Conservation (phyloP, 306 rosid genomes). For the Medicago ruthenica region DNA sequence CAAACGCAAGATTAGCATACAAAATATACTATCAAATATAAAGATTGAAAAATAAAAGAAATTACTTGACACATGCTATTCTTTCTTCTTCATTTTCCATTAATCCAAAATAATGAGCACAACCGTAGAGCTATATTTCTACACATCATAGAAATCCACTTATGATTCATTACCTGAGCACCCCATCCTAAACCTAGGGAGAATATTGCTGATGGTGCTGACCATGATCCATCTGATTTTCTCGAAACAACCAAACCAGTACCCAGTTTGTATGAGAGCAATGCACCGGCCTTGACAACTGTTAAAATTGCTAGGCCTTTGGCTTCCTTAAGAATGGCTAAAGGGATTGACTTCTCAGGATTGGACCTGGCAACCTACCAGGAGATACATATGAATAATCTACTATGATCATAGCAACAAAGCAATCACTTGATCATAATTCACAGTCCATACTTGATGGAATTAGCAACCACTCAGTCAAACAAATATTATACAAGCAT, state of each 20-base stretch:
- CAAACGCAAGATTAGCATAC: neutral
- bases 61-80: neutral
- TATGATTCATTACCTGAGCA: constrained; percentile 74
- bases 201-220: constrained; percentile 90
- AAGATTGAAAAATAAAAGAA: neutral
- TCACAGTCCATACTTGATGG: too few relatives aligned
- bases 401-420: too few relatives aligned
- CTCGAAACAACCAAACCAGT: constrained; percentile 93
- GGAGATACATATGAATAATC: neutral
- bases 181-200: constrained; percentile 98
- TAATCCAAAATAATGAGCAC: neutral
- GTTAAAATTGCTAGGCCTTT: constrained; percentile 92
- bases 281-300: constrained; percentile 84
- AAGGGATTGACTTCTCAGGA: constrained; percentile 87
- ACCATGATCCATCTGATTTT: constrained; percentile 96
- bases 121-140: constrained; percentile 11
- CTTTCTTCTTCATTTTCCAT: too few relatives aligned
- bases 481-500: too few relatives aligned
- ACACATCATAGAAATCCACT: neutral
- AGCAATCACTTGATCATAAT: too few relatives aligned
- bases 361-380: constrained; percentile 79
- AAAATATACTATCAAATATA: constrained; percentile 17
- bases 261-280: constrained; percentile 86
- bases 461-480: too few relatives aligned
- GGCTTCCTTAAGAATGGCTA: constrained; percentile 69